Base-by-base conservation (phyloP, 148 eudicot genomes). In the Chenopodium berlandieri region DNA sequence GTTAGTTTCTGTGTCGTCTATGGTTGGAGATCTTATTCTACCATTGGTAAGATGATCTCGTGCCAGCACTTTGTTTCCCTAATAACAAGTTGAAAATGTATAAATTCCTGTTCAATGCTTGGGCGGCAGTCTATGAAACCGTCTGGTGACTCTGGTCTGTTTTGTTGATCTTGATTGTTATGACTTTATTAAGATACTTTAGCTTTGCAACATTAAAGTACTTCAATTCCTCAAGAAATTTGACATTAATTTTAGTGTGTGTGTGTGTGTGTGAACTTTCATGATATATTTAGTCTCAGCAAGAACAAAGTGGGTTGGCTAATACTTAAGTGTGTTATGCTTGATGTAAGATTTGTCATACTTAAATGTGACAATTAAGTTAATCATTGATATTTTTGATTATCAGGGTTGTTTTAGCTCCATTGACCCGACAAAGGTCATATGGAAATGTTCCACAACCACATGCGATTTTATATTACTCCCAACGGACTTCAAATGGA, bases 401-500 rank as follows among this genome's bases (percentile, higher is more conserved):
- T 76, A 12, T 50, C 82, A 89, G 91, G 84, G 78, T 86, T 67
- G 90, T 87, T 70, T 82, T 89, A 78, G 80, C 88, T n/a, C 91
- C 91, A 63, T 48, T 89, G 75, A 87, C 88, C 0, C 84, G 91
- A 78, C 85, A 80, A 27, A 87, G 91, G 83, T 89, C 91, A 37
- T 89, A 70, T 48, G 81, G 75, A 50, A 85, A 89, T 79, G 87
- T 89, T 80, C 90, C 91, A 80, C 91, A 89, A 11, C 84, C 87
- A 56, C 91, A 89, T 64, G 88, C 90, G 4, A 82, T 85, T 58
- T 54, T 85, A 12, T 86, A 86, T 78, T 89, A 89, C 85, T 84
- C 90, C 13, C 91, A 89, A 74, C 81, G 92, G 60, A 70, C 92
- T 63, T 85, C 89, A 31, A 84, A 84, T 78, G 92, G 90, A 13